These are phyloP conservation scores for Anisogramma anomala DNA, from an alignment of 2,329 filamentous ascomycete genomes.

Conservation along the genomic window DNA sequence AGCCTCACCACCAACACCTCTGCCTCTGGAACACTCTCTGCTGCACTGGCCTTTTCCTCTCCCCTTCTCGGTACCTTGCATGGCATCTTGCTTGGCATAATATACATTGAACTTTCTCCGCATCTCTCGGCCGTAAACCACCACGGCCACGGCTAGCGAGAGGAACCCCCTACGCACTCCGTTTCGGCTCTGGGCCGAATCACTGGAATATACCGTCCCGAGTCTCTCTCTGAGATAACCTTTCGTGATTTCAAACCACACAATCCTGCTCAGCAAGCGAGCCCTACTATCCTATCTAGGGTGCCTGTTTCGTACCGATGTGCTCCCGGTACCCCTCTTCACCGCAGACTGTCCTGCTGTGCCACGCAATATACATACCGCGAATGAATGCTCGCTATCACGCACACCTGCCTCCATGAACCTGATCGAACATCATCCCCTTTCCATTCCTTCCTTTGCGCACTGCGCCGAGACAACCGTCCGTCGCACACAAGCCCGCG, in stretches of 20 bases:
- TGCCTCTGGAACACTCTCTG: no score
- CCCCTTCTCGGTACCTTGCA: not conserved
- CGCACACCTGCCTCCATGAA: not conserved
- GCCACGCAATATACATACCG: not conserved
- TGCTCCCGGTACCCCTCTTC: not conserved
- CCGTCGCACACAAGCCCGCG: not conserved
- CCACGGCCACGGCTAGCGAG: not conserved
- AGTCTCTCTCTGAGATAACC: no score
- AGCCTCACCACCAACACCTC: not conserved
- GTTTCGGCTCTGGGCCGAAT: no score
- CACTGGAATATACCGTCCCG: no score
- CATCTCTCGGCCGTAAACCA: not conserved
- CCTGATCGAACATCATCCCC: not conserved
- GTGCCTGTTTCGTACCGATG: not conserved
- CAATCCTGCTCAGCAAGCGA: no score
- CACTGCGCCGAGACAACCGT: not conserved
- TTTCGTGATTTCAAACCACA: no score
- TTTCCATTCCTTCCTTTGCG: not conserved
- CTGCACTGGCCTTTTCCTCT: no score
- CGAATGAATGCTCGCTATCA: not conserved
- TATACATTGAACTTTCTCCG: not conserved
- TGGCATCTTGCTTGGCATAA: not conserved
- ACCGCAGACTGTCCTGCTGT: not conserved
- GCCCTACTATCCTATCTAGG: not conserved
- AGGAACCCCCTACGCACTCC: no score